phyloP scores from a whole-genome alignment of 1,284 basidiomycete genomes.

The Ustilago esculenta region DNA sequence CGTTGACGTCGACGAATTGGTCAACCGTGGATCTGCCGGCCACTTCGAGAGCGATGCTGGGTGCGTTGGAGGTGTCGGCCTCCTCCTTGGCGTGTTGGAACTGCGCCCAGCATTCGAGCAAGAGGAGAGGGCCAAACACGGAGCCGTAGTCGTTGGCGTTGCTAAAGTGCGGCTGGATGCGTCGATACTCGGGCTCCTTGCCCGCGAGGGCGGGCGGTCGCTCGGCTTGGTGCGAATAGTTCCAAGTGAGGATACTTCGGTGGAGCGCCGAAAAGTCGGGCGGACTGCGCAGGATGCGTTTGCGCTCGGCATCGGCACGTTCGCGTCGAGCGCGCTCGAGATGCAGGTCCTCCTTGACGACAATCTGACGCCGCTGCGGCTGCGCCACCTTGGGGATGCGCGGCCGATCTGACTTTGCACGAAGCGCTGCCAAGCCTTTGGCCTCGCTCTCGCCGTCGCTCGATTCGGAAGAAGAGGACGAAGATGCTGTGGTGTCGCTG shows the following conservation, averaged over 20 bases:
- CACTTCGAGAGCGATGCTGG: slow-evolving; percentile 42
- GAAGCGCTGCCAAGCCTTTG: slow-evolving; percentile 72
- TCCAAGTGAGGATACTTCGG: slow-evolving; percentile 84
- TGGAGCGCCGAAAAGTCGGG: slow-evolving; percentile 85
- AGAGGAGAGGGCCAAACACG: slow-evolving; percentile 85
- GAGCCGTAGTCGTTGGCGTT: slow-evolving; percentile 77
- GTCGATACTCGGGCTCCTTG: slow-evolving; percentile 29
- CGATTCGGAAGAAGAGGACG: slow-evolving; percentile 54
- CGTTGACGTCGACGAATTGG: slow-evolving; percentile 50
- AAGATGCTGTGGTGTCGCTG: slow-evolving; percentile 58
- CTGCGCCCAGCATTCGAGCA: slow-evolving; percentile 93
- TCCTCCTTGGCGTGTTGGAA: slow-evolving; percentile 78
- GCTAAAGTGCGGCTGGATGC: slow-evolving; percentile 74
- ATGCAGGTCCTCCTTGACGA: slow-evolving; percentile 73
- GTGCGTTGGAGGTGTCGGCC: slow-evolving; percentile 68
- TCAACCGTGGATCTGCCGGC: slow-evolving; percentile 50
- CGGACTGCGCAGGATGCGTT: slow-evolving; percentile 76
- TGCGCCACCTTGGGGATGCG: slow-evolving; percentile 68
- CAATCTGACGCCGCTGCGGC: slow-evolving; percentile 75
- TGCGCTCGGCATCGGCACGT: slow-evolving; percentile 51
- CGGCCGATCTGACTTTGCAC: slow-evolving; percentile 31
- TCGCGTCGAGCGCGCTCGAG: slow-evolving; percentile 43
- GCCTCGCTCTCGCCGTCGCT: slow-evolving; percentile 72
- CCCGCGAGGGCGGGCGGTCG: slow-evolving; percentile 71
- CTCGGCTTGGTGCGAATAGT: slow-evolving; percentile 77